These are phyloP conservation scores for Aspergillus ustus DNA, from an alignment of 2,329 filamentous ascomycete genomes.

Conservation along the genomic window DNA sequence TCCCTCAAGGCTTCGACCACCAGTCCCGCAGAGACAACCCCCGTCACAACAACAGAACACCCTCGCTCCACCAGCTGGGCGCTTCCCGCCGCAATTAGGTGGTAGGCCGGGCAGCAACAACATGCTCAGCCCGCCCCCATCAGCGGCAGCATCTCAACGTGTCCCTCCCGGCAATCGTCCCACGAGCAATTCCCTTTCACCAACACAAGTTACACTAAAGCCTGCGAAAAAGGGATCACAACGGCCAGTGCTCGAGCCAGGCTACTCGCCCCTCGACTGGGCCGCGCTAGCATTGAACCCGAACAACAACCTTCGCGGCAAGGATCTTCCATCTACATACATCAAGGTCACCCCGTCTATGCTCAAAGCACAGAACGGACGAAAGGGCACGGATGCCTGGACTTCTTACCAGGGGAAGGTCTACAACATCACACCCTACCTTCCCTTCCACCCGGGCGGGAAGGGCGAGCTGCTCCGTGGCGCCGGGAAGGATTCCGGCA, in stretches of 20 bases:
- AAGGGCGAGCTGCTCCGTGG: constrained; percentile 64
- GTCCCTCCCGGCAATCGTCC: constrained; percentile 47
- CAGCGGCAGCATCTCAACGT: constrained; percentile 50
- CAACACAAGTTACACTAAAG: constrained; percentile 48
- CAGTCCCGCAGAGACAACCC: constrained; percentile 30
- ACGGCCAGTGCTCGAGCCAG: constrained; percentile 70
- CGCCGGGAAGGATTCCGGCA: constrained; percentile 69
- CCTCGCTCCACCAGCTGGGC: constrained; percentile 18
- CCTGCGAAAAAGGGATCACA: constrained; percentile 56
- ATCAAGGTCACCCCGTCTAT: constrained; percentile 80
- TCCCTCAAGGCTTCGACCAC: constrained; percentile 34
- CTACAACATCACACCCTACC: constrained; percentile 90
- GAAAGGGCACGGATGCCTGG: constrained; percentile 87
- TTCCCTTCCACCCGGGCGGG: constrained; percentile 87
- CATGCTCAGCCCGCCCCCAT: constrained; percentile 48
- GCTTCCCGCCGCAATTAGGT: constrained; percentile 36
- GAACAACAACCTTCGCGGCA: constrained; percentile 68
- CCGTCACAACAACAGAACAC: constrained; percentile 13
- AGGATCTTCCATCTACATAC: constrained; percentile 55
- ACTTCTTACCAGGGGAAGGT: constrained; percentile 86
- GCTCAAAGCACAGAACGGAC: constrained; percentile 77
- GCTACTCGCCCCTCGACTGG: constrained; percentile 96
- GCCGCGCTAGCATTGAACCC: constrained; percentile 72
- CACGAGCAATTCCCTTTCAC: constrained; percentile 46
- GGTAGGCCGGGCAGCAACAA: constrained; percentile 17